Base-by-base conservation (phyloP, 2,329 filamentous ascomycete species). In the Pseudogymnoascus sp. region DNA sequence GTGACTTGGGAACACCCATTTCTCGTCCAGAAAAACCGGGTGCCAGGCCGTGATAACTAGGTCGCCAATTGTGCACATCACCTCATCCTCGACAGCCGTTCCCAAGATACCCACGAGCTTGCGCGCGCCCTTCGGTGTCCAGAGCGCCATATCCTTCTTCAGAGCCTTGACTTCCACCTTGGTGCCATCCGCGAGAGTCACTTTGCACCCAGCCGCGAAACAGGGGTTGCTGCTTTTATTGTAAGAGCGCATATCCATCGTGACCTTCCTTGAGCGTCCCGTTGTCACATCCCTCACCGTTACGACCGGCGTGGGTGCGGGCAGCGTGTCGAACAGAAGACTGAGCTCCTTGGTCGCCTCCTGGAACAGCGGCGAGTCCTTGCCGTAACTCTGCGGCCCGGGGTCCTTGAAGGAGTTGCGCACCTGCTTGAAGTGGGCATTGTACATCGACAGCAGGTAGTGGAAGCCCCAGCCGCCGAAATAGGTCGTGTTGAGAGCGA, bases 361-460 rank as follows among this genome's bases (percentile, higher is more conserved):
- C 12, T 72, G 70, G 69, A 87, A 87, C 2, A 86, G 74, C 0
- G 79, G 76, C 61, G 80, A 84, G 1, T 77, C 70, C 0, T 68
- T 68, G 14, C 83, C 79, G 67, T 86, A 87, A 66, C 78, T 75
- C 5, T 83, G 76, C 3, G 84, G 82, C 0, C 84, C 84, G 0
- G 80, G 75, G 65, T 87, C 85, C 69, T 86, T 85, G 78, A 86
- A 86, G 0, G 80, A 81, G 70, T 85, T 86, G 75, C 84, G 85
- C 8, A 81, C 73, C 71, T 87, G 85, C 23, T 79, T 77, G 1
- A 77, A 75, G 67, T 87, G 83, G 0, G 84, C 83, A 65, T 80
- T 78, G 26, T 81, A 79, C 1, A 86, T 75, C 5, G 81, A 83
- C 0, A 80, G 80, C 5, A 87, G 77, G 70, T 83, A 87, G 71